These are phyloP conservation scores for Tricladium varicosporioides DNA, from an alignment of 2,329 filamentous ascomycete genomes.

Conservation along the genomic window DNA sequence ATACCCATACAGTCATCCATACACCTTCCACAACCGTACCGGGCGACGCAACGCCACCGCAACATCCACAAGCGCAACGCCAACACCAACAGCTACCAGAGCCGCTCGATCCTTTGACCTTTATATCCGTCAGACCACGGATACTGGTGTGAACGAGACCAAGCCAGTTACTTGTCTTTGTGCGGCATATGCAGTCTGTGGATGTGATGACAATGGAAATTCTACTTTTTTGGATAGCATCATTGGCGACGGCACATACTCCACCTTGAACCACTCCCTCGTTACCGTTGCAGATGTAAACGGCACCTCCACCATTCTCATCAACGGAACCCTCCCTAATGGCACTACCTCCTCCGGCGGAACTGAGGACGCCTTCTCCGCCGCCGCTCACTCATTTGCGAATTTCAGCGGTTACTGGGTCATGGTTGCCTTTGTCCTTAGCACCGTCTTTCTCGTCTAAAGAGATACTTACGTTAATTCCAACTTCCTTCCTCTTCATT, in stretches of 20 bases:
- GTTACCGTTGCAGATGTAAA: slow-evolving; percentile 63
- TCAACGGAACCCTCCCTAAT: slow-evolving; percentile 75
- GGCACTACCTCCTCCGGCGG: slow-evolving; percentile 56
- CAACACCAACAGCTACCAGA: slow-evolving; percentile 31
- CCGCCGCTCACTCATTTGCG: slow-evolving; percentile 20
- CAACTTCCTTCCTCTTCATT: background rate
- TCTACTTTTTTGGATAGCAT: slow-evolving; percentile 58
- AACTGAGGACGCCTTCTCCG: slow-evolving; percentile 39
- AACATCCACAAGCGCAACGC: slow-evolving; percentile 41
- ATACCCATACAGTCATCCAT: slow-evolving; percentile 57
- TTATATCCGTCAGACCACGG: slow-evolving; percentile 21
- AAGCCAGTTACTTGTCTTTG: slow-evolving; percentile 63
- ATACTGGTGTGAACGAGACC: slow-evolving; percentile 49
- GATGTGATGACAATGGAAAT: slow-evolving; percentile 67
- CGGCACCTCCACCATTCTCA: slow-evolving; percentile 60
- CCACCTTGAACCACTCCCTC: slow-evolving; percentile 57
- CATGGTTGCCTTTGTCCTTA: slow-evolving; percentile 29
- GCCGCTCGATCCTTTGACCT: slow-evolving; percentile 37
- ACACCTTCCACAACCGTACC: slow-evolving; percentile 48
- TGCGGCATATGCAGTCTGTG: slow-evolving; percentile 53
- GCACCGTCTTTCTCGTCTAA: slow-evolving; percentile 22
- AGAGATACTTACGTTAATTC: background rate
- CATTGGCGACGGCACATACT: slow-evolving; percentile 63
- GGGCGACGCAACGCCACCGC: slow-evolving; percentile 21
- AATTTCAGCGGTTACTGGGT: slow-evolving; percentile 27